A percentile compares a stretch with the other conserved stretches of the same genome.
These are phyloP conservation scores for Microbotryum silenes-acaulis DNA, from an alignment of 1,284 basidiomycete species.

Conservation along the genomic window DNA sequence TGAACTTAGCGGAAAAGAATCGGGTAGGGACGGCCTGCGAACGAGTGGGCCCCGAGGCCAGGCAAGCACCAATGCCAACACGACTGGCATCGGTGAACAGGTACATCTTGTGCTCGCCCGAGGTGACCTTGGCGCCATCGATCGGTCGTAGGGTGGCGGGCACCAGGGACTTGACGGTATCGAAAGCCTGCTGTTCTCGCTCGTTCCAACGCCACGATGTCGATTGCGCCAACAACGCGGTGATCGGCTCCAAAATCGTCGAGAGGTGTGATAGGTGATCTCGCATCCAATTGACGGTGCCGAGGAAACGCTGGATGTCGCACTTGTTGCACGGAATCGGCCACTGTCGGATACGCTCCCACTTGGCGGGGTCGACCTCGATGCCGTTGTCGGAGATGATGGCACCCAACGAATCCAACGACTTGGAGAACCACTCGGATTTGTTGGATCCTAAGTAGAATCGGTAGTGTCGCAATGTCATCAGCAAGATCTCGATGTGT, in stretches of 20 bases:
- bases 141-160: too few relatives aligned
- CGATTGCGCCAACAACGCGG: constrained; percentile 39
- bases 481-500: too few relatives aligned
- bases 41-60: too few relatives aligned
- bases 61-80: too few relatives aligned
- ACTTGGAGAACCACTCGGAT: constrained; percentile 30
- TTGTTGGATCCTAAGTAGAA: constrained; percentile 37
- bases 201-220: too few relatives aligned
- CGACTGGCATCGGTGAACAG: too few relatives aligned
- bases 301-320: constrained; percentile 46
- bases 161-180: too few relatives aligned
- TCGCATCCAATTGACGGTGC: constrained; percentile 44
- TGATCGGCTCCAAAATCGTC: too few relatives aligned
- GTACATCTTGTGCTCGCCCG: too few relatives aligned
- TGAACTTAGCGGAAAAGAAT: too few relatives aligned
- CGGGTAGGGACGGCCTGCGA: too few relatives aligned
- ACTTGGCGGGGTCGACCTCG: constrained; percentile 37
- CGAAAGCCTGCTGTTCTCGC: constrained; percentile 18
- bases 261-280: constrained; percentile 41
- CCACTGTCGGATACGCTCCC: constrained; percentile 33
- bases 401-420: constrained; percentile 38
- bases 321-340: constrained; percentile 38
- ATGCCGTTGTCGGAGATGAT: constrained; percentile 38
- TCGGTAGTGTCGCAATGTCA: constrained; percentile 19
- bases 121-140: too few relatives aligned